phyloP scores from a whole-genome alignment of 257 asterid species.

The Marsdenia floribunda region DNA sequence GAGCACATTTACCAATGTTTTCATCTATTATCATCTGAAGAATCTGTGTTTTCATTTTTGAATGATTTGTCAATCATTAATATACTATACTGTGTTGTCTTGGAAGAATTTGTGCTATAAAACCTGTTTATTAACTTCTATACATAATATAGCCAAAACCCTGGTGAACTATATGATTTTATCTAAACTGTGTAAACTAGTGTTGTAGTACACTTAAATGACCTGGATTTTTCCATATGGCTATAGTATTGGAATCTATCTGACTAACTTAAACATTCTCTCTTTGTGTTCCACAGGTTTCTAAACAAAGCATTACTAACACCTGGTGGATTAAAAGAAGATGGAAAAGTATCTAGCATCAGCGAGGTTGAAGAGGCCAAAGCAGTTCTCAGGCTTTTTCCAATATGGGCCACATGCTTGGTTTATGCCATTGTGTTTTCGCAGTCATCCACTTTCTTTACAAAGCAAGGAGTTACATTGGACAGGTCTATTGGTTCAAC shows the following conservation, averaged over 20 bases:
- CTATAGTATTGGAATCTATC: neutral
- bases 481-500: conserved; percentile 20
- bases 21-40: neutral
- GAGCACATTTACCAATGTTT: neutral
- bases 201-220: neutral
- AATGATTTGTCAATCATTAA: neutral
- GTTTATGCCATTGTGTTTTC: conserved; percentile 25
- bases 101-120: neutral
- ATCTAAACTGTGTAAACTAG: neutral
- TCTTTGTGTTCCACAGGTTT: conserved; percentile 14
- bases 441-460: conserved; percentile 24
- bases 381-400: conserved; percentile 22
- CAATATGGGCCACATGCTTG: conserved; percentile 26
- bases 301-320: conserved; percentile 23
- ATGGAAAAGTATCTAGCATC: neutral
- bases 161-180: neutral
- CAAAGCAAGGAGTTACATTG: conserved; percentile 30
- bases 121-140: neutral
- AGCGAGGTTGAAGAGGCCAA: conserved; percentile 31
- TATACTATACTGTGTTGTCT: neutral
- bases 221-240: neutral
- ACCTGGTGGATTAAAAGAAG: conserved; percentile 19
- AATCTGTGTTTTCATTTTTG: neutral
- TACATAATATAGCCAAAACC: neutral
- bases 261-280: neutral